phyloP scores from a whole-genome alignment of 1,139 yeast genomes.

The Saccharomyces hybrid region DNA sequence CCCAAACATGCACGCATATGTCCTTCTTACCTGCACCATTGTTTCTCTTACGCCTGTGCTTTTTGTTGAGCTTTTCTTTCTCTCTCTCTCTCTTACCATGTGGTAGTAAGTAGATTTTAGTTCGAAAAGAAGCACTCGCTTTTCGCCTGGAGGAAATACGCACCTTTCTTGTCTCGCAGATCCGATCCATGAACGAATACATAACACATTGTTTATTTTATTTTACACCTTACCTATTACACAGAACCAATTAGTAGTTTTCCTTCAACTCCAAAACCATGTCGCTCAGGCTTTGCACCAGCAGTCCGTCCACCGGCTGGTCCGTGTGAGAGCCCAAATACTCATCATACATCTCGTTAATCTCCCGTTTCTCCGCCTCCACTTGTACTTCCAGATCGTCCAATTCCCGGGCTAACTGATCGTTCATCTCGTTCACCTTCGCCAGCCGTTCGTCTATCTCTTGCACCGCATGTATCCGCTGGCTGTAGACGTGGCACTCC shows the following conservation, averaged over 20 bases:
- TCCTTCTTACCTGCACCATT: slow-evolving; percentile 7
- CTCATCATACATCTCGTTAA: slow-evolving; percentile 18
- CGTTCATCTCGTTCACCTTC: slow-evolving; percentile 24
- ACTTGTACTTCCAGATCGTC: slow-evolving; percentile 23
- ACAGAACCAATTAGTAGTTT: background rate
- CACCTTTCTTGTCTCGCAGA: background rate
- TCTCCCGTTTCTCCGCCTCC: slow-evolving; percentile 15
- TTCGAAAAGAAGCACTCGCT: background rate
- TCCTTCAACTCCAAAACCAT: slow-evolving; percentile 24
- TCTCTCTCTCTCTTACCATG: too few relatives aligned
- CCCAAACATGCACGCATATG: slow-evolving; percentile 19
- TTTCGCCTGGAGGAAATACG: background rate
- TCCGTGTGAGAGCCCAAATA: slow-evolving; percentile 22
- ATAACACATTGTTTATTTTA: background rate
- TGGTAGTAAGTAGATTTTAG: too few relatives aligned
- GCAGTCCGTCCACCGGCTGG: slow-evolving; percentile 17
- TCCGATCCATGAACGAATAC: background rate
- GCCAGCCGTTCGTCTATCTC: slow-evolving; percentile 28
- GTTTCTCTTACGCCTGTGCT: background rate
- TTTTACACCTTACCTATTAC: background rate
- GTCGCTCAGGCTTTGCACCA: slow-evolving; percentile 23
- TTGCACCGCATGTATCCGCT: slow-evolving; percentile 26
- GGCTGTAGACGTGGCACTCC: slow-evolving; percentile 30
- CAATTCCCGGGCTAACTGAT: slow-evolving; percentile 23
- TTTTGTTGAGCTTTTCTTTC: background rate